A percentile compares a stretch with the other conserved stretches of the same genome.
phyloP scores from a whole-genome alignment of 495 filamentous ascomycete genomes.

The Thermochaetoides thermophila region DNA sequence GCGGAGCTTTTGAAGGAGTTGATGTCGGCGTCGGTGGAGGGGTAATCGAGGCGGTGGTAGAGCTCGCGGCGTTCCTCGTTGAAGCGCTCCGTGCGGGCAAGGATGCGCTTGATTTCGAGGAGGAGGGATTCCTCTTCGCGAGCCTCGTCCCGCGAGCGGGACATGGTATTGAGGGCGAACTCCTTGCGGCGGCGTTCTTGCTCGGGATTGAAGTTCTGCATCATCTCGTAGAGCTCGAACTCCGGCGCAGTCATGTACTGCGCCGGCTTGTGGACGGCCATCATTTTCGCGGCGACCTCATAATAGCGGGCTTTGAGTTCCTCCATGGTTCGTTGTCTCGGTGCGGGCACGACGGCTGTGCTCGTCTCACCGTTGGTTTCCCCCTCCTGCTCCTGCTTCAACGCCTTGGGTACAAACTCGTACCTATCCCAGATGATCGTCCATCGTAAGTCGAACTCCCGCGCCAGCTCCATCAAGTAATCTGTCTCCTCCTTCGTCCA shows the following conservation, averaged over 20 bases:
- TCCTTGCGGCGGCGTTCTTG: slow-evolving; percentile 68
- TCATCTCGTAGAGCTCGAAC: slow-evolving; percentile 64
- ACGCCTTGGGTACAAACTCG: slow-evolving; percentile 57
- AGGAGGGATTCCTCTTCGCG: slow-evolving; percentile 82
- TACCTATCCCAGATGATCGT: slow-evolving; percentile 87
- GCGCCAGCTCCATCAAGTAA: slow-evolving; percentile 60
- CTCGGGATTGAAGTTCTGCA: slow-evolving; percentile 68
- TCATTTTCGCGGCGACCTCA: slow-evolving; percentile 64
- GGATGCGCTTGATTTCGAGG: slow-evolving; percentile 77
- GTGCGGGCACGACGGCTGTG: slow-evolving; percentile 32
- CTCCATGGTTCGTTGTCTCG: slow-evolving; percentile 55
- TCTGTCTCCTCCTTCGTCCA: slow-evolving; percentile 92
- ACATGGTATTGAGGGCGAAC: slow-evolving; percentile 63
- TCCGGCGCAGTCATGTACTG: slow-evolving; percentile 75
- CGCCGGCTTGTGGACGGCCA: slow-evolving; percentile 67
- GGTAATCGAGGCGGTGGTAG: slow-evolving; percentile 73
- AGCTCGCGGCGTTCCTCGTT: slow-evolving; percentile 79
- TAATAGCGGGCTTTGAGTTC: slow-evolving; percentile 90
- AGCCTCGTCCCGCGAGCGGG: slow-evolving; percentile 70
- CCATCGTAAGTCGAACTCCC: slow-evolving; percentile 76
- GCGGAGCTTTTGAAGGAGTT: slow-evolving; percentile 65
- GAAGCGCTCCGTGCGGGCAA: slow-evolving; percentile 63
- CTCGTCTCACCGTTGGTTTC: slow-evolving; percentile 13
- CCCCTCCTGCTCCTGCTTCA: slow-evolving; percentile 21
- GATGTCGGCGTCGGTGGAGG: slow-evolving; percentile 48